Percentiles rank a stretch among this genome's conserved stretches.
Conservation (phyloP, 225 moss, liverwort and hornwort genomes). For the Lunularia cruciata region DNA sequence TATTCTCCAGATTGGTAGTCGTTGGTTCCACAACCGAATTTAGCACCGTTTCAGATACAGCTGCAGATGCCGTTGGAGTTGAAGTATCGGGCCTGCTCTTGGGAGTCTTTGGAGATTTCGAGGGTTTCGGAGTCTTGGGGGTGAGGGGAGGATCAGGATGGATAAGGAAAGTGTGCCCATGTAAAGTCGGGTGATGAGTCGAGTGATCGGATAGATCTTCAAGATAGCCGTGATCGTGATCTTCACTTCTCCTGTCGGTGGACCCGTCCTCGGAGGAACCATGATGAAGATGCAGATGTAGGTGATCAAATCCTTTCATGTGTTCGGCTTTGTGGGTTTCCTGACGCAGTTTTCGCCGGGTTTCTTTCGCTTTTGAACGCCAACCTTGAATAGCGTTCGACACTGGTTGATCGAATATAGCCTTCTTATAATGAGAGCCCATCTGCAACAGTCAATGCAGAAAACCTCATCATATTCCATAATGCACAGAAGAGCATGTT, state of each 20-base stretch:
- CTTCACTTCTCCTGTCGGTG: neutral
- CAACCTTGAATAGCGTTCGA: constrained; percentile 43
- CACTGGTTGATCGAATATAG: constrained; percentile 54
- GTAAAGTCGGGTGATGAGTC: constrained; percentile 6
- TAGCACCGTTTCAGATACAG: neutral
- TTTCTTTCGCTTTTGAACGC: constrained; percentile 45
- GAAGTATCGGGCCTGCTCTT: neutral
- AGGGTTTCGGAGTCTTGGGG: constrained; percentile 1
- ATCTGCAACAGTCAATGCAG: constrained; percentile 43
- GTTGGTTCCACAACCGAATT: neutral
- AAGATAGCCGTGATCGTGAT: neutral
- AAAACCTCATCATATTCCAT: neutral
- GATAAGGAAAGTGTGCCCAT: constrained; percentile 3
- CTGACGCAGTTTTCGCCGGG: constrained; percentile 17
- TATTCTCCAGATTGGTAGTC: neutral
- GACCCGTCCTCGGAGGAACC: constrained; percentile 1
- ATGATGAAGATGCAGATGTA: constrained; percentile 8
- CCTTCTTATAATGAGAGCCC: constrained; percentile 79
- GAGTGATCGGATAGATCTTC: constrained; percentile 2
- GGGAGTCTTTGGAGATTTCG: neutral
- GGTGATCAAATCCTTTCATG: constrained; percentile 5
- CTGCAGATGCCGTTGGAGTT: neutral
- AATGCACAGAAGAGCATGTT: neutral
- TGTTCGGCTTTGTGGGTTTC: neutral
- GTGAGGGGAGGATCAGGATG: constrained; percentile 1